Base-by-base conservation (phyloP, 192 early-diverging fungal species). In the Coemansia sp. region DNA sequence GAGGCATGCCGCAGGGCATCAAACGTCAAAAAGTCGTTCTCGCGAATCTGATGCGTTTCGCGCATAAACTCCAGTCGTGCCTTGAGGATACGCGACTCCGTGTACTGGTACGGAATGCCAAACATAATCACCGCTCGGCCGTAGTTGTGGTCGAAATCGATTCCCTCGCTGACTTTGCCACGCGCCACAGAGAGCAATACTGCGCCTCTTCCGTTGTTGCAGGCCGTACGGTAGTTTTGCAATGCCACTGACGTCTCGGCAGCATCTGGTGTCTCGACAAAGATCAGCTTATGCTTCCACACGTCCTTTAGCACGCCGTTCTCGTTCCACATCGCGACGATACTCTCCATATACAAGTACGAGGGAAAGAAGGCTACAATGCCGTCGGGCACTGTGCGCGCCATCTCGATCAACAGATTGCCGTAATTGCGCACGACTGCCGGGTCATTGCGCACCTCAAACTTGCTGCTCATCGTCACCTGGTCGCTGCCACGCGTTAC, bases 131-230 rank as follows among this genome's bases (percentile, higher is more conserved):
- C 98, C 33, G 98, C 97, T 18, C 98, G 91, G 24, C 98, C 98
- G 80, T 98, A 99, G 74, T 99, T 93, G 81, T 99, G 97, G 80
- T 99, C 98, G 74, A 99, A 99, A 90, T 99, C 98, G 71, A 99
- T 98, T 43, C 98, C 98, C 84, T 98, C 98, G 24, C 95, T 97
- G 20, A 99, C 97, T 78, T 99, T 99, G 12, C 98, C 98, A 39
- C 98, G 92, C 18, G 98, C 98, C 31, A 99, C 98, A 72, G 96
- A 97, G 11, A 99, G 78, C 34, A 99, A 80, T 44, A 99, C 94
- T 0, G 98, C 98, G 3, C 98, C 98, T 31, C 98, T 92, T 3
- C 98, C 98, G 84, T 98, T 99, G 77, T 97, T 93, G 78, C 98
- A 99, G 65, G 92, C 93, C 47, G 86, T 85, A 60, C 97, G 88